Base-by-base conservation (phyloP, 345 rosid genomes). In the Psidium guajava region DNA sequence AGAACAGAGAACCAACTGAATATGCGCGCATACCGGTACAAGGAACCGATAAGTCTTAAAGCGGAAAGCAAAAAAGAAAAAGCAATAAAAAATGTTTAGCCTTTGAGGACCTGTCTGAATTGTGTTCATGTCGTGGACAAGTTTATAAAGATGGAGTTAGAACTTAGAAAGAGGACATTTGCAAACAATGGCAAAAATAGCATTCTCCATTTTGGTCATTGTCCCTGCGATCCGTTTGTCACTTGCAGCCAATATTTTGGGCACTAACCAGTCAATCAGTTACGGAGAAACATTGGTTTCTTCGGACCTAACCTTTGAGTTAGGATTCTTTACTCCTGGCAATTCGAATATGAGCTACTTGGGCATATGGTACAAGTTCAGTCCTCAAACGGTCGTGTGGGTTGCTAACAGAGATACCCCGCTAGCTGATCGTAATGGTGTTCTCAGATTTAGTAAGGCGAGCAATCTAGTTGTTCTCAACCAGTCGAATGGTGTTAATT, bases 351-450 rank as follows among this genome's bases (percentile, higher is more conserved):
- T 59, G 2, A 83, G 88, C 61, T 89, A 90, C 42, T 42, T 91
- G 57, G 93, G 93, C 49, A 88, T 91, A 20, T 88, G 93, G 91
- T 89, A 85, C 83, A 88, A 86, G 85, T 82, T 84, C 36, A 50
- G 85, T 4, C 51, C 24, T 1, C 69, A 9, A 53, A 64, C 84
- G 1, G 83, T 87, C 11, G 92, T 89, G 16, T 91, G 94, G 92
- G 90, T 92, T 6, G 92, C 93, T 12, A 91, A 92, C 24, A 89
- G 93, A 83, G 87, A 91, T 42, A 15, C n/a, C n/a, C 90, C 92
- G 5, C 59, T 91, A 15, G 10, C 57, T 1, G 64, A 84, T 14
- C 54, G 40, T 18, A 49, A 88, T 1, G 89, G 74, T 13, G 81
- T 13, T 12, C 82, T 91, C 81, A 84, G 85, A 52, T 87, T 91